A percentile compares a stretch with the other conserved stretches of the same genome.
Conservation (phyloP, 2,329 filamentous ascomycete genomes). For the Talaromyces pinophilus region DNA sequence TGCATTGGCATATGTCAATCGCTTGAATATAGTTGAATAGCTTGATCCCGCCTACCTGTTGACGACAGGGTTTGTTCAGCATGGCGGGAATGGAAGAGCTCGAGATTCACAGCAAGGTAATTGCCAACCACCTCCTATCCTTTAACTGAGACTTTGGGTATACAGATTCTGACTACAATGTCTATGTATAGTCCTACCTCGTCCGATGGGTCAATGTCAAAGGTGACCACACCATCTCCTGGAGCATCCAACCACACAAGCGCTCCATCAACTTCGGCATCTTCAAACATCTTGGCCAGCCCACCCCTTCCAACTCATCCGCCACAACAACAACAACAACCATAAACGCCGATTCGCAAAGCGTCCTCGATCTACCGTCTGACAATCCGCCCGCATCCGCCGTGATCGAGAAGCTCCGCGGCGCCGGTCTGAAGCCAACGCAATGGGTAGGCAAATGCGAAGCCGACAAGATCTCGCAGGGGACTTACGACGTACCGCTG, state of each 20-base stretch:
- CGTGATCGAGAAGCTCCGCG: slow-evolving; percentile 65
- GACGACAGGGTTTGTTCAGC: slow-evolving; percentile 13
- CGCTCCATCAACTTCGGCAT: slow-evolving; percentile 98
- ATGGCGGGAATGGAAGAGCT: slow-evolving; percentile 97
- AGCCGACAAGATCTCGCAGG: slow-evolving; percentile 91
- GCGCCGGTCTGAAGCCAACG: slow-evolving; percentile 63
- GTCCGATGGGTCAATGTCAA: slow-evolving; percentile 95
- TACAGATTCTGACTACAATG: too few species aligned
- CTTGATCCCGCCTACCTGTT: neutral
- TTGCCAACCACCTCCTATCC: neutral
- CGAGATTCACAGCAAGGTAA: slow-evolving; percentile 95
- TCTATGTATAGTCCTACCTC: slow-evolving; percentile 68
- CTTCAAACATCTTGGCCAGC: slow-evolving; percentile 88
- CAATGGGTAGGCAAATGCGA: slow-evolving; percentile 93
- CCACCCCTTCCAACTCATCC: slow-evolving; percentile 52
- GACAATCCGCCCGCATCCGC: slow-evolving; percentile 65
- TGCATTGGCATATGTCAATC: neutral
- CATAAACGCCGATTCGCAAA: slow-evolving; percentile 1
- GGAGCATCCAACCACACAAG: slow-evolving; percentile 96
- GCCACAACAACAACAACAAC: slow-evolving; percentile 11
- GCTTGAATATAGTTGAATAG: neutral
- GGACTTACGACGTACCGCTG: slow-evolving; percentile 74
- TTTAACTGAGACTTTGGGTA: too few species aligned
- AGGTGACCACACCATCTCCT: slow-evolving; percentile 88
- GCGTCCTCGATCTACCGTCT: slow-evolving; percentile 26